These are phyloP conservation scores for Ceratocystis ficicola DNA, from an alignment of 2,329 filamentous ascomycete species.

Conservation along the genomic window DNA sequence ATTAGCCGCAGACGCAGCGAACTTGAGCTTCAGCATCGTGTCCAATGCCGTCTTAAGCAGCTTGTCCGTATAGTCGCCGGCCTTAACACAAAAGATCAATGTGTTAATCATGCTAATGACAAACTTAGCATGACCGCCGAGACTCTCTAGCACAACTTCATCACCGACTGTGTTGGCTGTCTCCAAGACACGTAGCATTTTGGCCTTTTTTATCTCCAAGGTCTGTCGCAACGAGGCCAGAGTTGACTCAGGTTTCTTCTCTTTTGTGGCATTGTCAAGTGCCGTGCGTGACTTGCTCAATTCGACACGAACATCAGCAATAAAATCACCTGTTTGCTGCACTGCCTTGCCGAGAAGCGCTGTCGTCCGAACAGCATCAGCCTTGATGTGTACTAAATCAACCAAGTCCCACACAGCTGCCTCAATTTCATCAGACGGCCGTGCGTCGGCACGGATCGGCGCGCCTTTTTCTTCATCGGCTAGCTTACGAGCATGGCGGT, in stretches of 20 bases:
- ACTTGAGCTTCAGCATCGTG: conserved; percentile 51
- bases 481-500: conserved; percentile 36
- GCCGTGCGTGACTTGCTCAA: conserved; percentile 39
- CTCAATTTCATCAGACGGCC: conserved; percentile 36
- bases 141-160: conserved; percentile 43
- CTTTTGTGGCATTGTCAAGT: conserved; percentile 34
- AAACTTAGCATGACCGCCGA: conserved; percentile 46
- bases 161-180: conserved; percentile 44
- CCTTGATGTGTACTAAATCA: conserved; percentile 39
- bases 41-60: conserved; percentile 45
- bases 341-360: conserved; percentile 37
- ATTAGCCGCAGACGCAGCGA: conserved; percentile 42
- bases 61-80: conserved; percentile 41
- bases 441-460: conserved; percentile 33
- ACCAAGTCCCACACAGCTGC: conserved; percentile 43
- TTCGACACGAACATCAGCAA: conserved; percentile 38
- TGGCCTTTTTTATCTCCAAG: conserved; percentile 36
- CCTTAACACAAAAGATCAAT: conserved; percentile 43
- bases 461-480: conserved; percentile 33
- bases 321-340: conserved; percentile 39
- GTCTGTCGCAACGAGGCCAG: conserved; percentile 25
- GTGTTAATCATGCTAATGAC: conserved; percentile 43
- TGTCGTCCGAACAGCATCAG: conserved; percentile 31
- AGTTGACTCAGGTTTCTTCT: conserved; percentile 31
- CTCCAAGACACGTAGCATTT: conserved; percentile 41